Evolutionary conservation across 176 grass and related monocot species (phyloP), one percentile per base, ranked within the genome.

Genomic region (Carex parvula): DNA sequence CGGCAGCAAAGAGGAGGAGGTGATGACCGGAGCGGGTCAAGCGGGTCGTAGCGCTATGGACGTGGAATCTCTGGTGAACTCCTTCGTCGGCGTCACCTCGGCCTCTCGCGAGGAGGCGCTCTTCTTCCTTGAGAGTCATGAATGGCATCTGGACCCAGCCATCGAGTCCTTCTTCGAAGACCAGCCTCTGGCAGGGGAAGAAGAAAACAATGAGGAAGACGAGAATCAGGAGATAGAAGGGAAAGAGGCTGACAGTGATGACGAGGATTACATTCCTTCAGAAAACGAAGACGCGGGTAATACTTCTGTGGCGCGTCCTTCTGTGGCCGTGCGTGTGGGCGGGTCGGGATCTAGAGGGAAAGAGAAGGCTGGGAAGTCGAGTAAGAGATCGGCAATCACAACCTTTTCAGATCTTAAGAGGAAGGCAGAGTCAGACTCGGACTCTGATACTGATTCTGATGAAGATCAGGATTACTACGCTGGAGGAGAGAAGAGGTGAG

Each of bases 91-190:
- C 85, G 84, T 95, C 58, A 95, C 96, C 12, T 90, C 93, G 21
- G 87, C 96, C 10, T 79, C 91, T 8, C 83, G 81, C n/a, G 85
- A 91, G 15, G 91, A 92, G 66, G 96, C 96, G 22, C 68, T 86
- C 75, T 98, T 93, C 91, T 95, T 89, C 84, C 92, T 98, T 82
- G 91, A 92, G 86, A 87, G 89, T 85, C 88, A 91, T 89, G 87
- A 88, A 75, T 98, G 96, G 96, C 70, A 78, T 53, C 88, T 95
- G 53, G 93, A 98, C 9, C 81, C 91, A 30, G 88, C 96, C 77
- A 87, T 98, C 54, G 87, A 70, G 77, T 87, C 91, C 76, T 98
- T 89, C 91, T 95, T 90, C 86, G 84, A 85, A 52, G 70, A 46
- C 75, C 85, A 32, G 76, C 82, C 37, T 61, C 9, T 35, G 17